Percentiles rank a stretch among this genome's conserved stretches.
These are phyloP conservation scores for Fusarium palustre DNA, from an alignment of 2,329 filamentous ascomycete genomes.

Conservation along the genomic window DNA sequence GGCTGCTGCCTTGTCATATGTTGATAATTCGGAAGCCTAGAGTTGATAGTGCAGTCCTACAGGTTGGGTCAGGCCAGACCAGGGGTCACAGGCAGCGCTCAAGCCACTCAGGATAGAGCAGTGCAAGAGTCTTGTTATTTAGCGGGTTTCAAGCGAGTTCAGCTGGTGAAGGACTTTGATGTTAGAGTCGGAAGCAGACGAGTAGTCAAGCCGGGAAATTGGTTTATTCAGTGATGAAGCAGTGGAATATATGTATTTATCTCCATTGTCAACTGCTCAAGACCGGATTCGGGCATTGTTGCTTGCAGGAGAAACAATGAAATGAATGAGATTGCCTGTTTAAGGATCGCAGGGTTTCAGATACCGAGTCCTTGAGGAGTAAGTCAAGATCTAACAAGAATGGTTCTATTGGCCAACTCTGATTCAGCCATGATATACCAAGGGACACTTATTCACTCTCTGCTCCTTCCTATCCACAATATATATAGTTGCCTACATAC, in stretches of 20 bases:
- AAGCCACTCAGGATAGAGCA: slow-evolving; percentile 34
- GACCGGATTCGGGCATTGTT: slow-evolving; percentile 10
- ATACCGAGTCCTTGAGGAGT: background rate
- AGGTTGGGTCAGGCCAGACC: slow-evolving; percentile 31
- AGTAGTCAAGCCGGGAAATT: background rate
- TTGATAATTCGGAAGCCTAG: slow-evolving; percentile 26
- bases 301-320: slow-evolving; percentile 24
- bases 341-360: background rate
- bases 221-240: background rate
- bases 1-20: slow-evolving; percentile 44
- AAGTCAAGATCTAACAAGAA: background rate
- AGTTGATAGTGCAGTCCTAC: slow-evolving; percentile 21
- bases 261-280: background rate
- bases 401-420: background rate
- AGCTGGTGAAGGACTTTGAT: slow-evolving; percentile 14
- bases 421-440: background rate
- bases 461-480: background rate
- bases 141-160: slow-evolving; percentile 38
- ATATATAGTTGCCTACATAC: background rate
- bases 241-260: background rate
- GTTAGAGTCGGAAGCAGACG: background rate
- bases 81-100: slow-evolving; percentile 37
- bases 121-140: slow-evolving; percentile 26
- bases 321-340: background rate
- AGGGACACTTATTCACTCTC: background rate